Conservation (phyloP, 2,329 filamentous ascomycete species). For the Talaromyces sp. region DNA sequence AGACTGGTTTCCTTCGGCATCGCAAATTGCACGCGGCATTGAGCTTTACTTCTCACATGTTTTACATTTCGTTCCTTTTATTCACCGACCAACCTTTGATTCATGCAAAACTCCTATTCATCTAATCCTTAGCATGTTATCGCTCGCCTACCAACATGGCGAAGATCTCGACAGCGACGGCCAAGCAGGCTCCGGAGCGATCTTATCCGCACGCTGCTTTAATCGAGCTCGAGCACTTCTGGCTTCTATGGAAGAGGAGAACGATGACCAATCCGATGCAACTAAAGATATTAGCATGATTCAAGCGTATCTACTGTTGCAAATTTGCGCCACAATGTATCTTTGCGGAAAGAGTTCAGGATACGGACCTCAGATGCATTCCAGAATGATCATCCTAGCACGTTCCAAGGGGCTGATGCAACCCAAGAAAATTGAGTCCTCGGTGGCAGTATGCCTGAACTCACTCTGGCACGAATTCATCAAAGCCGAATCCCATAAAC, state of each 20-base stretch:
- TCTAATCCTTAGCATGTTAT: slow-evolving; percentile 38
- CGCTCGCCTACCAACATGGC: slow-evolving; percentile 39
- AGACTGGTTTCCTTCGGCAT: slow-evolving; percentile 31
- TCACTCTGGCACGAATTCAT: slow-evolving; percentile 41
- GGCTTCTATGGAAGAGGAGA: slow-evolving; percentile 21
- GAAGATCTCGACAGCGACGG: slow-evolving; percentile 34
- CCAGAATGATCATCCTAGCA: slow-evolving; percentile 40
- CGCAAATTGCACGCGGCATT: slow-evolving; percentile 33
- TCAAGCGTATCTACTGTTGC: slow-evolving; percentile 40
- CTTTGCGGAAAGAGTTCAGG: slow-evolving; percentile 37
- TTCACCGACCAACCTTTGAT: slow-evolving; percentile 39
- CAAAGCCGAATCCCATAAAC: slow-evolving; percentile 40
- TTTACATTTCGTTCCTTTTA: slow-evolving; percentile 38
- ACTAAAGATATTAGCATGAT: slow-evolving; percentile 29
- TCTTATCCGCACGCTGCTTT: slow-evolving; percentile 35
- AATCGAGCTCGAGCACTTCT: slow-evolving; percentile 30
- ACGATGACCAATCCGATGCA: slow-evolving; percentile 13
- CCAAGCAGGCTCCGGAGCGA: slow-evolving; percentile 25
- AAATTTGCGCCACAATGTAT: slow-evolving; percentile 46
- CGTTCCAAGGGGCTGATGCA: slow-evolving; percentile 38
- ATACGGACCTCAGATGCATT: slow-evolving; percentile 40
- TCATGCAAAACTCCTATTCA: slow-evolving; percentile 22
- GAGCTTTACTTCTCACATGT: slow-evolving; percentile 38
- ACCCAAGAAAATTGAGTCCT: slow-evolving; percentile 21
- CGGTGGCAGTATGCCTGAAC: slow-evolving; percentile 33